Percentiles rank a stretch among this genome's conserved stretches.
Conservation (phyloP, 2,329 filamentous ascomycete genomes). For the Neurospora sp. region DNA sequence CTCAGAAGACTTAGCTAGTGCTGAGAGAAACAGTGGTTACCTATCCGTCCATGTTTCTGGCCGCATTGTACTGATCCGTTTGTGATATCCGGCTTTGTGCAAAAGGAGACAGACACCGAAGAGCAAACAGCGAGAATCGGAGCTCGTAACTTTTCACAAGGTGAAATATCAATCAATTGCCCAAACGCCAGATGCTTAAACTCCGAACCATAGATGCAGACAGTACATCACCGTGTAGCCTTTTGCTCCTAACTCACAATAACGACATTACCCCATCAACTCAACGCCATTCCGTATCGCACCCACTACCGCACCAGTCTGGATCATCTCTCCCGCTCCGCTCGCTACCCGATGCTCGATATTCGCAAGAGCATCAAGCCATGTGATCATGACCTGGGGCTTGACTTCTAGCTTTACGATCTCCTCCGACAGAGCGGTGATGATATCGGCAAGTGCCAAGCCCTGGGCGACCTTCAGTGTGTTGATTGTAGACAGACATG, state of each 20-base stretch:
- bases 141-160: neutral
- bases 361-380: slow-evolving; percentile 84
- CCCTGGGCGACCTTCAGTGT: slow-evolving; percentile 78
- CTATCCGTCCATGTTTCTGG: neutral
- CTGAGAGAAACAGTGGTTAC: neutral
- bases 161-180: neutral
- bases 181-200: neutral
- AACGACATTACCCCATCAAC: slow-evolving; percentile 35
- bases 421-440: slow-evolving; percentile 78
- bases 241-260: neutral
- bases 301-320: slow-evolving; percentile 88
- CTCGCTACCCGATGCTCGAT: slow-evolving; percentile 87
- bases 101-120: no score
- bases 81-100: neutral
- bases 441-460: slow-evolving; percentile 84
- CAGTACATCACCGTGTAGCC: neutral
- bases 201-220: neutral
- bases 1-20: neutral
- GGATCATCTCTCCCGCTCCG: slow-evolving; percentile 76
- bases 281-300: slow-evolving; percentile 82
- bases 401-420: slow-evolving; percentile 74
- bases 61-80: neutral
- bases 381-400: slow-evolving; percentile 77
- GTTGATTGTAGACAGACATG: slow-evolving; percentile 80
- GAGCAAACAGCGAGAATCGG: neutral